Conservation (phyloP, 371 early-diverging fungal species). For the Syncephalastrum contaminatum region DNA sequence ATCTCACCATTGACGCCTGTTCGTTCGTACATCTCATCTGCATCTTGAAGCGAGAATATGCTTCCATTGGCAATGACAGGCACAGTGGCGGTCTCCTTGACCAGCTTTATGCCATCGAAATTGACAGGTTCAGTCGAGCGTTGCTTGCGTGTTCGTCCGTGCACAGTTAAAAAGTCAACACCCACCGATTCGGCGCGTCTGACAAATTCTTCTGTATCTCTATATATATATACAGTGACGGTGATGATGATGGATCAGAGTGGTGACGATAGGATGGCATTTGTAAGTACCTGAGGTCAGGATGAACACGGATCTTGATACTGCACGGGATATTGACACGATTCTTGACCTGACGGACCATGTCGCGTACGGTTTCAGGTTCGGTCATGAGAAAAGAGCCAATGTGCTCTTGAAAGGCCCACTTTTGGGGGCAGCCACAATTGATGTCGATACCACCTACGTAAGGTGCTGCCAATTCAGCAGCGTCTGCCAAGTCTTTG, state of each 20-base stretch:
- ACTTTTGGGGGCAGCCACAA: slow-evolving; percentile 88
- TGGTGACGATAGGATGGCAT: not conserved
- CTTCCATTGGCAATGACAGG: slow-evolving; percentile 86
- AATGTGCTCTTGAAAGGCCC: slow-evolving; percentile 82
- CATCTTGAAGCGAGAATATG: slow-evolving; percentile 69
- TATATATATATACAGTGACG: slow-evolving; percentile 13
- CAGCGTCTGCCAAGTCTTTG: slow-evolving; percentile 82
- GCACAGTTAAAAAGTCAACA: slow-evolving; percentile 78
- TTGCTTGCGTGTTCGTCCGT: slow-evolving; percentile 79
- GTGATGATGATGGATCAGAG: not conserved
- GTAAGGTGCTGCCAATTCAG: slow-evolving; percentile 79
- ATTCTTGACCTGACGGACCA: slow-evolving; percentile 72
- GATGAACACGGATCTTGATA: slow-evolving; percentile 81
- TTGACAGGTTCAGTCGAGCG: slow-evolving; percentile 76
- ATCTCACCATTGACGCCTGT: slow-evolving; percentile 74
- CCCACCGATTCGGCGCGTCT: slow-evolving; percentile 75
- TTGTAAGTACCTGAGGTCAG: slow-evolving; percentile 57
- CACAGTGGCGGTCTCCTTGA: slow-evolving; percentile 68
- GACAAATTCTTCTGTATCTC: slow-evolving; percentile 77
- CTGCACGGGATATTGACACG: slow-evolving; percentile 70
- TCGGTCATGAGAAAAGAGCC: slow-evolving; percentile 77
- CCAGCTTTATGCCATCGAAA: slow-evolving; percentile 68
- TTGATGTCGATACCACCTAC: slow-evolving; percentile 80
- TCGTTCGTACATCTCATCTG: slow-evolving; percentile 59
- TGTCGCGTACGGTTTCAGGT: slow-evolving; percentile 80